Percentiles rank a stretch among this genome's conserved stretches.
Conservation (phyloP, 2,329 filamentous ascomycete species). For the Byssochlamys sp. region DNA sequence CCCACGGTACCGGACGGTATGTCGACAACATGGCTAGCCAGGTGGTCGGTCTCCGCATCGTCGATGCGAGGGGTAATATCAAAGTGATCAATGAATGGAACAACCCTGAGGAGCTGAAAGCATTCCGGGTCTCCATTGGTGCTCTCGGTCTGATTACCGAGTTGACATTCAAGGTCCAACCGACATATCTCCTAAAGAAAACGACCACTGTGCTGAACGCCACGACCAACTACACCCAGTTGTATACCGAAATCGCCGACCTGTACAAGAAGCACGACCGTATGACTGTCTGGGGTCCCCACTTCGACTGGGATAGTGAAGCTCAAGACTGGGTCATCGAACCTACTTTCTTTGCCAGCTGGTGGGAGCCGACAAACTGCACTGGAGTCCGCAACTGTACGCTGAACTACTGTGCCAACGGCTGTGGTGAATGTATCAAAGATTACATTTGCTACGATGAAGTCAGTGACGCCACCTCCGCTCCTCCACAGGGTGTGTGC, state of each 20-base stretch:
- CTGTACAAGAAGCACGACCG: slow-evolving; percentile 9
- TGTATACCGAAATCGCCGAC: slow-evolving; percentile 6
- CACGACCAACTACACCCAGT: slow-evolving; percentile 7
- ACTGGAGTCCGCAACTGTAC: slow-evolving; percentile 12
- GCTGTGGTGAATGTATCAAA: slow-evolving; percentile 11
- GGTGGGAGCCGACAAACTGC: slow-evolving; percentile 11
- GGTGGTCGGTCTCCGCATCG: slow-evolving; percentile 9
- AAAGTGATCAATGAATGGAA: slow-evolving; percentile 5
- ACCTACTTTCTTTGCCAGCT: slow-evolving; percentile 6
- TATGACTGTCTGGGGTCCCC: slow-evolving; percentile 10
- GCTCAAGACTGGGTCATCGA: slow-evolving; percentile 6
- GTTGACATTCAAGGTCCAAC: slow-evolving; percentile 11
- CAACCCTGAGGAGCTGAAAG: slow-evolving; percentile 10
- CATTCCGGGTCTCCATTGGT: slow-evolving; percentile 11
- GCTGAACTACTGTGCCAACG: slow-evolving; percentile 14
- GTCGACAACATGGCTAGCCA: not conserved
- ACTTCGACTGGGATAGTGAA: slow-evolving; percentile 10
- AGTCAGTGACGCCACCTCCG: slow-evolving; percentile 8
- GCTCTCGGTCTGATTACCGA: slow-evolving; percentile 13
- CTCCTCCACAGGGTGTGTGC: slow-evolving; percentile 10
- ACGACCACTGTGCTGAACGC: slow-evolving; percentile 8
- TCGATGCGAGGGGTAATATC: slow-evolving; percentile 10
- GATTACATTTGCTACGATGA: slow-evolving; percentile 15
- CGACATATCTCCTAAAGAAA: slow-evolving; percentile 6
- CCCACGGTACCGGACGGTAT: slow-evolving; percentile 10